phyloP scores from a whole-genome alignment of 805 yeast genomes.

The Saturnispora ahearnii region DNA sequence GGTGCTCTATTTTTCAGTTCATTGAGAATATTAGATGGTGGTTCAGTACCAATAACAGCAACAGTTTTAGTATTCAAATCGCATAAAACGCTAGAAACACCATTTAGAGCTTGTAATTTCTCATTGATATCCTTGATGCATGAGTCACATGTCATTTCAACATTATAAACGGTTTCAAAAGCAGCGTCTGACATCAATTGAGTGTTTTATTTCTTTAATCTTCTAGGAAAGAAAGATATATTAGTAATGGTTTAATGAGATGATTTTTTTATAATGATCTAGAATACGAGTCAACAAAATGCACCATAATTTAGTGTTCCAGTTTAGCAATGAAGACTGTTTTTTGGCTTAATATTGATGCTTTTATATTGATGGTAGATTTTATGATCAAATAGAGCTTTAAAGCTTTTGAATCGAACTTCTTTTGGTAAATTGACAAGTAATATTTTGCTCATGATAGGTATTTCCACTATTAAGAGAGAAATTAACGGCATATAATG shows the following conservation, averaged over 20 bases:
- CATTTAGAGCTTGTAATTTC: constrained; percentile 44
- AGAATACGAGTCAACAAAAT: too few species aligned
- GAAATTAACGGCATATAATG: too few species aligned
- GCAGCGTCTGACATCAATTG: constrained; percentile 1
- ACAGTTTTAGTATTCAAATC: constrained; percentile 55
- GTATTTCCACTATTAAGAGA: too few species aligned
- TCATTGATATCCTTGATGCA: constrained; percentile 55
- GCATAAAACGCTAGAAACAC: constrained; percentile 44
- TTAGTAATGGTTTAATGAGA: not conserved
- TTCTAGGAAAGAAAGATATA: not conserved
- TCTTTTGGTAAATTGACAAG: too few species aligned
- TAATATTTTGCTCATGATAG: too few species aligned
- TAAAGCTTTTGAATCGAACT: too few species aligned
- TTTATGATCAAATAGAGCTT: too few species aligned
- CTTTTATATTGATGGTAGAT: too few species aligned
- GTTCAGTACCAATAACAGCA: constrained; percentile 53
- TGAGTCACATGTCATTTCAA: constrained; percentile 69
- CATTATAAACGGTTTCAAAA: constrained; percentile 60
- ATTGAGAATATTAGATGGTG: constrained; percentile 68
- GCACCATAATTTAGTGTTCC: too few species aligned
- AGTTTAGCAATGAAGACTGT: too few species aligned
- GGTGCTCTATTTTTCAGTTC: constrained; percentile 80
- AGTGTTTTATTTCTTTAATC: not conserved
- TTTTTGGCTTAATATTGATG: too few species aligned
- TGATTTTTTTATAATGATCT: not conserved